Base-by-base conservation (phyloP, 176 grass and related monocot genomes). In the Dactylis glomerata region DNA sequence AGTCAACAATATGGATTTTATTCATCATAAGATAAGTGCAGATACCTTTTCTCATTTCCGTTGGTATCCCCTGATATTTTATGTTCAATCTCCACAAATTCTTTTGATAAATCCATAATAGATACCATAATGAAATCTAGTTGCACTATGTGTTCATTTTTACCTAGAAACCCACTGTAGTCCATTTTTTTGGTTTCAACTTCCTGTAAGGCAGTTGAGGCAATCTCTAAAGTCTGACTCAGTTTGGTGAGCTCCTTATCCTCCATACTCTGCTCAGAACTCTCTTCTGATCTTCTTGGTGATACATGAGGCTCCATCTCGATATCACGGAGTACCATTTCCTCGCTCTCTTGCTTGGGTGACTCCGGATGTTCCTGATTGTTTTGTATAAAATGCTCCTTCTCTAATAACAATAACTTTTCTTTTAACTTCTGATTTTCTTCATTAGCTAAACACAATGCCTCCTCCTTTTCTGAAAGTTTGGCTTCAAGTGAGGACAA, bases 381-480 rank as follows among this genome's bases (percentile, higher is more conserved):
- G 77, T 40, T 62, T 81, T 68, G 10, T 28, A 86, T 57, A 10
- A 41, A 54, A 57, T 84, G 57, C 33, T 63, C 55, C n/a, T 90
- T 82, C 88, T 81, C 76, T 77, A 74, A 50, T 54, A 55, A 45
- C 52, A 78, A 85, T 62, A 91, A 70, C 59, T 86, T 90, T 76
- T 90, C 90, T 79, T 82, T 94, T 66, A 97, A 66, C 73, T 85
- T 94, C 77, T 84, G 82, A 50, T 94, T 94, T 86, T 94, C 90
- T 82, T 90, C 86, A 81, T 92, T 89, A 78, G 63, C 78, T 82
- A 81, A 86, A 79, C 2, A 71, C 50, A 97, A 65, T 10, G 42
- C 78, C 81, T 86, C 91, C 11, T 91, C 88, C 84, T 84, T 94
- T 89, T 94, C 90, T 50, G 81, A 82, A 41, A 89, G 76, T 30